phyloP scores from a whole-genome alignment of 192 early-diverging fungal species.

The Blastocladiella britannica region DNA sequence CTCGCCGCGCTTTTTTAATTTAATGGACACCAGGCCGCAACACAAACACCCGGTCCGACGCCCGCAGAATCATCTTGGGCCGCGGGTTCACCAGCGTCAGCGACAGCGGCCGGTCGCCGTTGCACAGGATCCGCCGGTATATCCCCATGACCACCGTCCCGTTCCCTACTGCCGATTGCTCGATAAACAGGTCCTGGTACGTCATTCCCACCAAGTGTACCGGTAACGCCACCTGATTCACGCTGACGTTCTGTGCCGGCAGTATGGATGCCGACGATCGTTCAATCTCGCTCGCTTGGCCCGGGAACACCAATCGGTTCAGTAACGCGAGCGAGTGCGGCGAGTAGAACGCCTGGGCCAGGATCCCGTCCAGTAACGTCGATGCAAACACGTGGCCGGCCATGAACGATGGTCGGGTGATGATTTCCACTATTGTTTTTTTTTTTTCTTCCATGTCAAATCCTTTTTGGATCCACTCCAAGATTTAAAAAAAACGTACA shows the following conservation, averaged over 20 bases:
- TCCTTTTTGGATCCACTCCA: neutral
- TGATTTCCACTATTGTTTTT: conserved; percentile 21
- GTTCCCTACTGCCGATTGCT: conserved; percentile 10
- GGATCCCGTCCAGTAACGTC: conserved; percentile 44
- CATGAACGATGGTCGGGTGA: conserved; percentile 45
- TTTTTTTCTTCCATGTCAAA: neutral
- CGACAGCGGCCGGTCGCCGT: conserved; percentile 22
- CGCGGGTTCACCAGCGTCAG: conserved; percentile 39
- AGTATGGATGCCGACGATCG: neutral
- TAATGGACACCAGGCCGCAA: no score
- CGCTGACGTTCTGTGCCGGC: conserved; percentile 17
- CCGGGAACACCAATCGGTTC: conserved; percentile 31
- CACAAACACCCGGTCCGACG: conserved; percentile 35
- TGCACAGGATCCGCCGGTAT: conserved; percentile 33
- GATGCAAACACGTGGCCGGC: conserved; percentile 48
- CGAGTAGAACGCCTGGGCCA: conserved; percentile 55
- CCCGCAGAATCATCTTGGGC: conserved; percentile 20
- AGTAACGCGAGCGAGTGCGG: conserved; percentile 33
- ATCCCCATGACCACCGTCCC: conserved; percentile 33
- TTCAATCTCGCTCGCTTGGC: conserved; percentile 7
- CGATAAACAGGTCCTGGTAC: conserved; percentile 25
- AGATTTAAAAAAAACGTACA: conserved; percentile 3
- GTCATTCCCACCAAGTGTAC: conserved; percentile 14
- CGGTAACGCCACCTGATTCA: conserved; percentile 25
- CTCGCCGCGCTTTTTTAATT: no score